Evolutionary conservation across 179 eudicot species (phyloP), one percentile per base, ranked within the genome.

Genomic region (Sideroxylon spinosum): DNA sequence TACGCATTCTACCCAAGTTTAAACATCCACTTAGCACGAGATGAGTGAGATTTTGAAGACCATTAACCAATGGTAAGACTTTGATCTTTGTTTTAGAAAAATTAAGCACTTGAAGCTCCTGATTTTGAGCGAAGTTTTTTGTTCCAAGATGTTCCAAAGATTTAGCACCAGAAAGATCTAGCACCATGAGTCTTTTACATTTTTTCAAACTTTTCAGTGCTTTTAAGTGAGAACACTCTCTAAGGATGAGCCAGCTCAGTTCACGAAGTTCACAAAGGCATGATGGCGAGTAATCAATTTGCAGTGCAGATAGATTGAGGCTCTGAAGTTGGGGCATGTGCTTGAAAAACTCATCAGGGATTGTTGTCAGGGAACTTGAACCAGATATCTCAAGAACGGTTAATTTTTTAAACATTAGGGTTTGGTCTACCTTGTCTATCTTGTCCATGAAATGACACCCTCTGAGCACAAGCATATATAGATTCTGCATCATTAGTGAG

Each of bases 341-440:
- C 25, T 23, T 28, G 13, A 81, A 81, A 22, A 76, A 14, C 6
- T 71, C 57, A 13, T 50, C 76, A 0, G 55, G 62, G 14, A 81
- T 23, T 2, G 0, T 52, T 17, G 6, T 76, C 32, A 81, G n/a
- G 63, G 76, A 69, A 57, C 49, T 65, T 56, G 79, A 49, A 71
- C 70, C 80, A 28, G 80, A 81, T 52, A 81, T 76, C 76, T 76
- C 79, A n/a, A 76, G 80, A 77, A 68, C 79, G 6, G 64, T 71
- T 49, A 76, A 74, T 2, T 10, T 25, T 28, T 23, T 7, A 9
- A 69, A 29, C 23, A 28, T 9, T 48, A 8, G 56, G 14, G 13
- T 9, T 28, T 37, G 9, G 0, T 48, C 48, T 12, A 20, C 11
- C 68, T 11, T 7, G 7, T 2, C 67, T 23, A 63, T 26, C 67